Conservation (phyloP, 306 rosid species). For the Pyrus betulifolia region DNA sequence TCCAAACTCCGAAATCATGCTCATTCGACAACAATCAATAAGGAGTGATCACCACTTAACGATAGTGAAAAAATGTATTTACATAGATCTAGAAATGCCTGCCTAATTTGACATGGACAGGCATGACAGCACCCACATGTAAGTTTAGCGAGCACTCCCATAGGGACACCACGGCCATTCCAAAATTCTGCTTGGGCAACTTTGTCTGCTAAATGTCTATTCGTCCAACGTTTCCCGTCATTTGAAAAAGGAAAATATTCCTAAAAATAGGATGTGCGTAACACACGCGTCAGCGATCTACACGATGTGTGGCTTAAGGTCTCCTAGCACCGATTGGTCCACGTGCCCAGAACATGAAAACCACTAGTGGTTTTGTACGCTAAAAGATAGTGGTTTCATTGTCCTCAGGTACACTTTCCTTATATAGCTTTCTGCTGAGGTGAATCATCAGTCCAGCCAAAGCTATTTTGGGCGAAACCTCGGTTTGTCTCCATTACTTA, state of each 20-base stretch:
- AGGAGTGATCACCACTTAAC: not conserved
- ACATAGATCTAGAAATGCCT: not conserved
- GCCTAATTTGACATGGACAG: not conserved
- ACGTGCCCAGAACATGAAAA: conserved; percentile 22
- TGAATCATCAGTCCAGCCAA: conserved; percentile 29
- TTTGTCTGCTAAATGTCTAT: not conserved
- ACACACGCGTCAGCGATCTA: conserved; percentile 60
- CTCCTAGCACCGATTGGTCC: conserved; percentile 35
- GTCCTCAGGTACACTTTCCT: conserved; percentile 48
- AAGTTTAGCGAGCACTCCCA: not conserved
- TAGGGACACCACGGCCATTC: conserved; percentile 1
- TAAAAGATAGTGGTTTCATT: conserved; percentile 22
- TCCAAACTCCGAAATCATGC: too few species aligned
- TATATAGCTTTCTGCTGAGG: conserved; percentile 50
- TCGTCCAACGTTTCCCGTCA: not conserved
- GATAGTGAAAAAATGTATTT: too few species aligned
- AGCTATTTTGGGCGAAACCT: conserved; percentile 14
- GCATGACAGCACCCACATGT: not conserved
- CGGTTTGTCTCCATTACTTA: conserved; percentile 46
- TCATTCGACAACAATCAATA: too few species aligned
- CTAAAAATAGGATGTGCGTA: conserved; percentile 29
- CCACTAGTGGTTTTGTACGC: conserved; percentile 23
- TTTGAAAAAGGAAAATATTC: conserved; percentile 14
- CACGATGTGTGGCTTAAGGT: conserved; percentile 21
- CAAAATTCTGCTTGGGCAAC: not conserved